A percentile compares a stretch with the other conserved stretches of the same genome.
phyloP scores from a whole-genome alignment of 495 filamentous ascomycete species.

The Podospora fimiseda region DNA sequence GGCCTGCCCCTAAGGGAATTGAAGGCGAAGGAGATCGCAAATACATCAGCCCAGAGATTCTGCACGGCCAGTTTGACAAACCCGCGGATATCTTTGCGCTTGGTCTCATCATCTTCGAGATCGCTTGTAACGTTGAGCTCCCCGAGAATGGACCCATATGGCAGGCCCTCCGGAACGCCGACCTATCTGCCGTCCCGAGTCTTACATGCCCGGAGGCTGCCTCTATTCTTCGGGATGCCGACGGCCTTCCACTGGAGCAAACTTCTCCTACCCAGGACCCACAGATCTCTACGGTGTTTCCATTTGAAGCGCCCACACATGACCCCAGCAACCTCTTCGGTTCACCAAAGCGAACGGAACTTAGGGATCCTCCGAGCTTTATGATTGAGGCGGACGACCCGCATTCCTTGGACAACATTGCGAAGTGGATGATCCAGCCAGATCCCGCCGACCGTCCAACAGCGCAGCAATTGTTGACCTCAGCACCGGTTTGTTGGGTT shows the following conservation, averaged over 20 bases:
- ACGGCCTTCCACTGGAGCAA: slow-evolving; percentile 53
- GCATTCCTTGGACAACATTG: slow-evolving; percentile 74
- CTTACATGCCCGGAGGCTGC: slow-evolving; percentile 71
- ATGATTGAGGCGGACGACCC: slow-evolving; percentile 68
- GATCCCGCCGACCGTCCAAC: slow-evolving; percentile 67
- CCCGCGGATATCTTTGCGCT: slow-evolving; percentile 90
- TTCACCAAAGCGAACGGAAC: slow-evolving; percentile 52
- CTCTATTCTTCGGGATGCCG: slow-evolving; percentile 64
- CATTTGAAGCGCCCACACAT: slow-evolving; percentile 25
- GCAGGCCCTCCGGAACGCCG: slow-evolving; percentile 78
- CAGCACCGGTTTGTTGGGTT: slow-evolving; percentile 70
- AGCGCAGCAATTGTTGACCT: slow-evolving; percentile 61
- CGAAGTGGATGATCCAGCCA: slow-evolving; percentile 80
- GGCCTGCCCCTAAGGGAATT: slow-evolving; percentile 67
- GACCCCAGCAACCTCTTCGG: slow-evolving; percentile 41
- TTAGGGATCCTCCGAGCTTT: slow-evolving; percentile 72
- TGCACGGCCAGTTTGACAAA: slow-evolving; percentile 77
- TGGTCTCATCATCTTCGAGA: slow-evolving; percentile 88
- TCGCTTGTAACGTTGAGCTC: slow-evolving; percentile 82
- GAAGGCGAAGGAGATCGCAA: slow-evolving; percentile 93
- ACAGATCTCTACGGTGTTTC: slow-evolving; percentile 25
- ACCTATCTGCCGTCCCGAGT: slow-evolving; percentile 77
- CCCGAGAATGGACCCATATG: slow-evolving; percentile 88
- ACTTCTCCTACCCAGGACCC: slow-evolving; percentile 31
- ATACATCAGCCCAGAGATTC: slow-evolving; percentile 89